Conservation (phyloP, 2,329 filamentous ascomycete species). For the Pyricularia sp. region DNA sequence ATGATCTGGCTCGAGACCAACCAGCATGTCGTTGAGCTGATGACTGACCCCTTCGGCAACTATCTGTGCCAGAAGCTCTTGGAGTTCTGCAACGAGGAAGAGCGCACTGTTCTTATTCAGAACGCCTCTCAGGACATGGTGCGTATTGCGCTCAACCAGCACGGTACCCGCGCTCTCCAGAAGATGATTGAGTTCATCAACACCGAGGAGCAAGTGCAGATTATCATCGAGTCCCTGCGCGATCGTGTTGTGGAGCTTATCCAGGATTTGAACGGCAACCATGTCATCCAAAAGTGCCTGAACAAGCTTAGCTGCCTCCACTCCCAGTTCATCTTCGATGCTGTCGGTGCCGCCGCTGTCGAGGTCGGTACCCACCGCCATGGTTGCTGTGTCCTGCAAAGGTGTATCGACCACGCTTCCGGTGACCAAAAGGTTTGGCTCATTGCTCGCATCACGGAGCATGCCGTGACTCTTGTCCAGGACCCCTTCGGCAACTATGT, state of each 20-base stretch:
- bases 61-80: slow-evolving; percentile 98
- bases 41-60: slow-evolving; percentile 99
- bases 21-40: slow-evolving; percentile 88
- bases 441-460: slow-evolving; percentile 76
- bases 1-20: slow-evolving; percentile 94
- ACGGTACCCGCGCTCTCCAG: slow-evolving; percentile 90
- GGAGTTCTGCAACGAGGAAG: slow-evolving; percentile 89
- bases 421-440: slow-evolving; percentile 82
- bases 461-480: slow-evolving; percentile 84
- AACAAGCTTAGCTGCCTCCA: slow-evolving; percentile 82
- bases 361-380: slow-evolving; percentile 94
- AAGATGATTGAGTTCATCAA: slow-evolving; percentile 99
- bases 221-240: slow-evolving; percentile 78
- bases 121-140: slow-evolving; percentile 85
- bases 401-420: slow-evolving; percentile 94
- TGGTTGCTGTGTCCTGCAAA: slow-evolving; percentile 94
- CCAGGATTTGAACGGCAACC: slow-evolving; percentile 94
- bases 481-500: slow-evolving; percentile 99
- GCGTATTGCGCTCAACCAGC: slow-evolving; percentile 90
- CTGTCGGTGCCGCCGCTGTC: slow-evolving; percentile 78
- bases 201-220: slow-evolving; percentile 72
- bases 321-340: slow-evolving; percentile 94
- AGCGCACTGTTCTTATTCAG: slow-evolving; percentile 85
- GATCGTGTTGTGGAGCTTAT: slow-evolving; percentile 87
- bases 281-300: slow-evolving; percentile 97